These are phyloP conservation scores for Pseudogymnoascus verrucosus DNA, from an alignment of 2,329 filamentous ascomycete genomes.

Conservation along the genomic window DNA sequence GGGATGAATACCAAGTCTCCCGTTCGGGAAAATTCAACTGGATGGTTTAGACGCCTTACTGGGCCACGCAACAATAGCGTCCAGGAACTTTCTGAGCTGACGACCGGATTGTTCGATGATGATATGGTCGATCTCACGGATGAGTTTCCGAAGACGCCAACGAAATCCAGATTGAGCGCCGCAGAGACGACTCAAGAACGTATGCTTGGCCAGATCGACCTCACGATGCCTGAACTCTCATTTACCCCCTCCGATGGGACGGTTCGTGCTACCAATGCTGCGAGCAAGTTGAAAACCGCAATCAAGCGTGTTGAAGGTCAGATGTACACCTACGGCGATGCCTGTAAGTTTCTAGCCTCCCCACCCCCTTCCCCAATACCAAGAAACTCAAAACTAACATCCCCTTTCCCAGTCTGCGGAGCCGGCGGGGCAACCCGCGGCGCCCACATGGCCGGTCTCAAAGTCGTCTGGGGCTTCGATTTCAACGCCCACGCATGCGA, in stretches of 20 bases:
- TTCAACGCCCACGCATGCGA: constrained; percentile 45
- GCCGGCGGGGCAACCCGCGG: constrained; percentile 64
- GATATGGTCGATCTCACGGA: constrained; percentile 12
- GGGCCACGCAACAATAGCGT: not conserved
- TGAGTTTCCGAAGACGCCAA: not conserved
- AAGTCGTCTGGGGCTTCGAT: constrained; percentile 57
- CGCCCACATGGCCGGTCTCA: constrained; percentile 49
- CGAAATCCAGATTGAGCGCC: constrained; percentile 4
- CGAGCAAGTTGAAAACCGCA: constrained; percentile 8
- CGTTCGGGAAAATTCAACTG: not conserved
- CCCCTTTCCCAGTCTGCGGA: constrained; percentile 44
- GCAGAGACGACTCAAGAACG: not conserved
- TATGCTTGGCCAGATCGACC: constrained; percentile 9
- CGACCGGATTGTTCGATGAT: not conserved
- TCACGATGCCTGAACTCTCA: constrained; percentile 16
- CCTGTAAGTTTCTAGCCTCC: constrained; percentile 31
- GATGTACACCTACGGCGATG: constrained; percentile 61
- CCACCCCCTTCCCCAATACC: not conserved
- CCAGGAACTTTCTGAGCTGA: not conserved
- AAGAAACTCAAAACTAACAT: not conserved
- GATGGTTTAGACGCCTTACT: not conserved
- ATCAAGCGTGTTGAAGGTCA: constrained; percentile 28
- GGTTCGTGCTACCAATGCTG: constrained; percentile 15
- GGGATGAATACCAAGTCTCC: not conserved
- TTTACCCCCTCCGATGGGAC: constrained; percentile 18